Evolutionary conservation across 139 green algal species (phyloP), one percentile per base, ranked within the genome.

Genomic region (Nannochloris sp.): DNA sequence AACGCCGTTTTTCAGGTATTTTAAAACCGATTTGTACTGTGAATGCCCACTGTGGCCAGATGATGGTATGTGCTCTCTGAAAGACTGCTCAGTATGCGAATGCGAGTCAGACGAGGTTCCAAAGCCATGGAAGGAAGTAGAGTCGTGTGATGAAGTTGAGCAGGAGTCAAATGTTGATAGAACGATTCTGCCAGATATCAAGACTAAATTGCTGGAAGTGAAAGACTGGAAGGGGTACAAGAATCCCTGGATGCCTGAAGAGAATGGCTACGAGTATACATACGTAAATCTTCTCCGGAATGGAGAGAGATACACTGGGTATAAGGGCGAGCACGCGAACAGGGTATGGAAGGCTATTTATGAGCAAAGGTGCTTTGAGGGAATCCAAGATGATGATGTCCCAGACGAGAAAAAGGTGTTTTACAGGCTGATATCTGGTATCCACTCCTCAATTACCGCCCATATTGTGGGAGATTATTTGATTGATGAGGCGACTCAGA

Each of bases 261-360:
- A 95, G 6, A 75, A 82, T 0, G 73, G 78, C 8, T 73, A 86
- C n/a, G 82, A 95, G 23, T 94, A 89, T 70, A 68, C 81, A 55
- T 97, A 97, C 78, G 89, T 98, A 70, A 94, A 98, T 77, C 72
- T 98, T 33, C 65, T 85, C 37, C 73, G 82, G 28, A 98, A 98
- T 79, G 79, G 79, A 10, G 93, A 98, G 81, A 74, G 86, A 16
- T 97, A 92, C 81, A 98, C 93, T 13, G 93, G 90, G 44, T 82
- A 67, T 65, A 81, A 86, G 69, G 90, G 90, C 6, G 88, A 95
- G 74, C 78, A 94, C 68, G 82, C 91, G 13, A 74, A 90, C 40
- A 79, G 85, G 25, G 88, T 98, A 49, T 98, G 92, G 92, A 60
- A 67, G 14, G 78, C 84, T 36, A 95, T 98, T 66, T 98, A 98